Percentiles rank a stretch among this genome's conserved stretches.
Evolutionary conservation across 1,139 yeast species (phyloP).

Genomic region (Trichomonascaceae sp.): DNA sequence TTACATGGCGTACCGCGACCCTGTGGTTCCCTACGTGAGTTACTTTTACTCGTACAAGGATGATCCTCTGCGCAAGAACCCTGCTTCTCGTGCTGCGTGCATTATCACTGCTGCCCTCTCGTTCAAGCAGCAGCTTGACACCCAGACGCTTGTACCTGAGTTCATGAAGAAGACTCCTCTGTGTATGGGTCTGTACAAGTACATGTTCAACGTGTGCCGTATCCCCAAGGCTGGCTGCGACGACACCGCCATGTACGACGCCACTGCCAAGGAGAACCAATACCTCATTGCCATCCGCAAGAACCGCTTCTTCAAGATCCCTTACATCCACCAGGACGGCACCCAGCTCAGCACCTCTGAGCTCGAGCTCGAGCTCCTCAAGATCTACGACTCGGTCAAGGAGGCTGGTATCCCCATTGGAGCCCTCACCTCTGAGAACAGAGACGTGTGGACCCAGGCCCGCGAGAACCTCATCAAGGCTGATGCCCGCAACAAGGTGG

Average conservation of each 20-base stretch:
- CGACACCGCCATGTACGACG: constrained; percentile 19
- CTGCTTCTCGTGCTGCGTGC: constrained; percentile 63
- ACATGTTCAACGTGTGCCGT: constrained; percentile 85
- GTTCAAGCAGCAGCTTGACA: constrained; percentile 27
- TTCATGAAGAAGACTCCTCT: constrained; percentile 67
- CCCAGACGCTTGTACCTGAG: constrained; percentile 48
- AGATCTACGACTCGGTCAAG: constrained; percentile 34
- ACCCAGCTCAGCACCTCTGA: constrained; percentile 44
- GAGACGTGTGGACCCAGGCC: constrained; percentile 66
- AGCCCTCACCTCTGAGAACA: constrained; percentile 67
- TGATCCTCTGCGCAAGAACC: constrained; percentile 40
- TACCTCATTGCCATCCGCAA: constrained; percentile 63
- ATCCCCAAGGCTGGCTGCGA: constrained; percentile 34
- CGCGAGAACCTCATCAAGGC: constrained; percentile 45
- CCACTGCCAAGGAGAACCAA: constrained; percentile 42
- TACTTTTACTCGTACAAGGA: constrained; percentile 83
- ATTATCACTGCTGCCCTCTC: constrained; percentile 30
- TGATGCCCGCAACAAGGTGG: constrained; percentile 36
- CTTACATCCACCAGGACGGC: constrained; percentile 36
- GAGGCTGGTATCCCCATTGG: constrained; percentile 52
- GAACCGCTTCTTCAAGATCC: constrained; percentile 73
- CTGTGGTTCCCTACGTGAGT: constrained; percentile 86
- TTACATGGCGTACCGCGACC: constrained; percentile 81
- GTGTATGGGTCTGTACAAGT: constrained; percentile 87
- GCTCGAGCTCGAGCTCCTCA: constrained; percentile 51